Conservation (phyloP, 2,329 filamentous ascomycete genomes). For the Hypoxylon sp. region DNA sequence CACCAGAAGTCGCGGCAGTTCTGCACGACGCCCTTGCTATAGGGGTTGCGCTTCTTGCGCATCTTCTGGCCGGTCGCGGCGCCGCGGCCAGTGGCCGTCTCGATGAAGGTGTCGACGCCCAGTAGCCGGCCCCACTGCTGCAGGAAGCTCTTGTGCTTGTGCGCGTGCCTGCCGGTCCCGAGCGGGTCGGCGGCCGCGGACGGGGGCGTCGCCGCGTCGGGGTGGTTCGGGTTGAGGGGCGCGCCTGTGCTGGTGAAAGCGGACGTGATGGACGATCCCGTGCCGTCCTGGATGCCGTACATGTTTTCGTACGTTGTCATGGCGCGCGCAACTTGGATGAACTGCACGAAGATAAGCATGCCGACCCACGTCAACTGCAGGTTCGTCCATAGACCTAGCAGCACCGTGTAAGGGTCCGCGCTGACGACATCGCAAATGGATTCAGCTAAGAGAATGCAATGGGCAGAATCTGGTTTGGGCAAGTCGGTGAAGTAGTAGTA, state of each 20-base stretch:
- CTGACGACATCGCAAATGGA: constrained; percentile 80
- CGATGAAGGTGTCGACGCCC: constrained; percentile 92
- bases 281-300: constrained; percentile 77
- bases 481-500: constrained; percentile 76
- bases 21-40: constrained; percentile 81
- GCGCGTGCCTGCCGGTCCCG: constrained; percentile 57
- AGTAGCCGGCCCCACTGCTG: constrained; percentile 86
- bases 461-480: constrained; percentile 62
- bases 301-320: constrained; percentile 98
- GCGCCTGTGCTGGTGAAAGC: constrained; percentile 83
- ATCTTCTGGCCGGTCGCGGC: constrained; percentile 68
- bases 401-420: constrained; percentile 84
- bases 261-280: constrained; percentile 68
- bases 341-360: constrained; percentile 96
- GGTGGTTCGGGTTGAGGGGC: constrained; percentile 74
- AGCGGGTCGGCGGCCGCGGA: constrained; percentile 56
- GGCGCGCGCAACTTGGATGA: constrained; percentile 90
- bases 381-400: constrained; percentile 81
- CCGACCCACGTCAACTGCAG: constrained; percentile 94
- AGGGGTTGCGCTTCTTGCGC: constrained; percentile 79
- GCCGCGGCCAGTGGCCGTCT: constrained; percentile 86
- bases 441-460: constrained; percentile 82
- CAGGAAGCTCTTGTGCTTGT: constrained; percentile 73
- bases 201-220: constrained; percentile 65
- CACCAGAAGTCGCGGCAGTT: constrained; percentile 99